These are phyloP conservation scores for Fusarium temperatum DNA, from an alignment of 2,329 filamentous ascomycete species.

Conservation along the genomic window DNA sequence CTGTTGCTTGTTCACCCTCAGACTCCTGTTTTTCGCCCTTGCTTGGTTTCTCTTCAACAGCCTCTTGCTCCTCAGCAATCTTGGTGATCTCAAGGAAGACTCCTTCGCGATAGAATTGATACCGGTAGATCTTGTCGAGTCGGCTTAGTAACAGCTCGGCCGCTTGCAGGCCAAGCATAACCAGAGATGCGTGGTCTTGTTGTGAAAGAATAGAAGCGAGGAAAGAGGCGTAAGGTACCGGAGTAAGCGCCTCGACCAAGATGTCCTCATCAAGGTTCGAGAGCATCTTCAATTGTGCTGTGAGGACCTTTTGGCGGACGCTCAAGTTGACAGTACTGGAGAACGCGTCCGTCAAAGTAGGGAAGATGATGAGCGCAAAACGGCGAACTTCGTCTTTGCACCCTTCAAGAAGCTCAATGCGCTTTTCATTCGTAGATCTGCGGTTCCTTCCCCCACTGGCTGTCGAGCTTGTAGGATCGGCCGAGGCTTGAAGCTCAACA, in stretches of 20 bases:
- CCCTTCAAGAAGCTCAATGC: slow-evolving; percentile 80
- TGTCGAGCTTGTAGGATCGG: slow-evolving; percentile 54
- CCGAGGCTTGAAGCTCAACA: slow-evolving; percentile 51
- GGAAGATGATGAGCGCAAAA: slow-evolving; percentile 92
- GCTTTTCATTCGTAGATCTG: slow-evolving; percentile 75
- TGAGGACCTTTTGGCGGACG: slow-evolving; percentile 93
- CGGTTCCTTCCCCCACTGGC: slow-evolving; percentile 44
- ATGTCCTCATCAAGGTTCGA: slow-evolving; percentile 90
- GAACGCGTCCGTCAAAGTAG: slow-evolving; percentile 94
- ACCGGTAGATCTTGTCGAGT: slow-evolving; percentile 87
- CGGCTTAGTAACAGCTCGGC: slow-evolving; percentile 87
- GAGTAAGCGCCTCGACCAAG: slow-evolving; percentile 82
- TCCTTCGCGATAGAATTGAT: slow-evolving; percentile 96
- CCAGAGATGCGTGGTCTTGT: slow-evolving; percentile 87
- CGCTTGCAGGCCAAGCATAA: slow-evolving; percentile 87
- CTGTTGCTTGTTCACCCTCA: slow-evolving; percentile 41
- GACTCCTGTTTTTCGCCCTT: slow-evolving; percentile 26
- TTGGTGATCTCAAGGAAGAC: slow-evolving; percentile 92
- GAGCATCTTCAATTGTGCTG: slow-evolving; percentile 97
- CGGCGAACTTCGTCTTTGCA: slow-evolving; percentile 89
- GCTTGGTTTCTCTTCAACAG: slow-evolving; percentile 28
- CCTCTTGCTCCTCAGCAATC: slow-evolving; percentile 66
- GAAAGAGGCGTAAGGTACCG: slow-evolving; percentile 95
- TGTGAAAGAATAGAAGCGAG: slow-evolving; percentile 94
- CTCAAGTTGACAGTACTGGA: slow-evolving; percentile 96